Conservation (phyloP, 257 asterid genomes). For the Solanum pinnatisectum region DNA sequence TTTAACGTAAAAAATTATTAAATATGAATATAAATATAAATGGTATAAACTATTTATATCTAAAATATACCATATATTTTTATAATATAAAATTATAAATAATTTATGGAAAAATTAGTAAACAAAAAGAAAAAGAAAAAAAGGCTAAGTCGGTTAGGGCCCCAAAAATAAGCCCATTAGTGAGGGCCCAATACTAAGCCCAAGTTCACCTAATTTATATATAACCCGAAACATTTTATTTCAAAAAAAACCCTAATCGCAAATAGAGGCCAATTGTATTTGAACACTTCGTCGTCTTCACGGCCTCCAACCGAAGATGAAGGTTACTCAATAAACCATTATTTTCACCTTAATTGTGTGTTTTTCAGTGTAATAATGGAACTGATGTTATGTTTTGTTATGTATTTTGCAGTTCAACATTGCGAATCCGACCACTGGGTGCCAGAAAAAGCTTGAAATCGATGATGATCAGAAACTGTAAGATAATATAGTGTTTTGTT, state of each 20-base stretch:
- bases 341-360: neutral
- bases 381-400: neutral
- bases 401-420: neutral
- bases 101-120: too few species aligned
- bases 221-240: neutral
- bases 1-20: too few species aligned
- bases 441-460: neutral
- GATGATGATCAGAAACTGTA: constrained; percentile 2
- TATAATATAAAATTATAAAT: too few species aligned
- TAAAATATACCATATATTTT: neutral
- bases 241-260: neutral
- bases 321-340: neutral
- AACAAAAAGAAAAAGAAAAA: too few species aligned
- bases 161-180: neutral
- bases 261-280: neutral
- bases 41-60: neutral
- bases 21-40: too few species aligned
- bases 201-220: neutral
- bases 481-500: neutral
- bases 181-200: neutral
- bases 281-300: neutral
- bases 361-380: neutral
- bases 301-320: neutral
- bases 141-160: neutral
- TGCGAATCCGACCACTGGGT: constrained; percentile 3